Evolutionary conservation across 768 basidiomycete genomes (phyloP).

Genomic region (Mycena epipterygia): DNA sequence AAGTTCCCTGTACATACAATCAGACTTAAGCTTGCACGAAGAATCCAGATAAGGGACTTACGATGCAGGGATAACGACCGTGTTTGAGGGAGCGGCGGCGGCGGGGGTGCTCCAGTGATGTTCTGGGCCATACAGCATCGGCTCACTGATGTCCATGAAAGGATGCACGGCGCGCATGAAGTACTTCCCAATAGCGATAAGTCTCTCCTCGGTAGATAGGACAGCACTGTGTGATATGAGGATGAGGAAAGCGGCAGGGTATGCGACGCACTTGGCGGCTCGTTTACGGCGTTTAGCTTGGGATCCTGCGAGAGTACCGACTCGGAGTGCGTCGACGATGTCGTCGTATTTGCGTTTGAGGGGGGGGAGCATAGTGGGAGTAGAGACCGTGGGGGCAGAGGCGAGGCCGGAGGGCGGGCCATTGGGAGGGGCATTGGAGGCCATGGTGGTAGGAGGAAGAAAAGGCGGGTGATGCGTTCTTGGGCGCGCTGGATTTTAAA

Average conservation of each 20-base stretch:
- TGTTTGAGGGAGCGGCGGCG: background rate
- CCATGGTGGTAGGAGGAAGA: conserved; percentile 4
- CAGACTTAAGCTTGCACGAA: background rate
- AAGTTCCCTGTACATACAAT: too few species aligned
- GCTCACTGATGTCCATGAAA: background rate
- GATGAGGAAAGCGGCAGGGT: too few species aligned
- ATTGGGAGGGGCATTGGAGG: background rate
- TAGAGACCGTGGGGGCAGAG: background rate
- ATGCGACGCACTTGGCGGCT: background rate
- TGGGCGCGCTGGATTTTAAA: background rate
- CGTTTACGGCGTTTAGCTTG: background rate
- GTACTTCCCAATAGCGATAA: background rate
- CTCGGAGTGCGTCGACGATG: background rate
- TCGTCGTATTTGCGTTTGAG: conserved; percentile 7
- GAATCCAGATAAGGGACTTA: background rate
- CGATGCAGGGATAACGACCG: background rate
- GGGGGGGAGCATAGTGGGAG: background rate
- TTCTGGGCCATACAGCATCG: too few species aligned
- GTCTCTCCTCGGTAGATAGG: too few species aligned
- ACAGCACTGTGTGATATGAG: too few species aligned
- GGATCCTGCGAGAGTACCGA: too few species aligned
- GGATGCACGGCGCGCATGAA: background rate
- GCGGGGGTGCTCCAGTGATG: too few species aligned
- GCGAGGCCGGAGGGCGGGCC: background rate
- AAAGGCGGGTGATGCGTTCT: background rate